phyloP scores from a whole-genome alignment of 805 yeast genomes.

The Monosporozyma solicola region DNA sequence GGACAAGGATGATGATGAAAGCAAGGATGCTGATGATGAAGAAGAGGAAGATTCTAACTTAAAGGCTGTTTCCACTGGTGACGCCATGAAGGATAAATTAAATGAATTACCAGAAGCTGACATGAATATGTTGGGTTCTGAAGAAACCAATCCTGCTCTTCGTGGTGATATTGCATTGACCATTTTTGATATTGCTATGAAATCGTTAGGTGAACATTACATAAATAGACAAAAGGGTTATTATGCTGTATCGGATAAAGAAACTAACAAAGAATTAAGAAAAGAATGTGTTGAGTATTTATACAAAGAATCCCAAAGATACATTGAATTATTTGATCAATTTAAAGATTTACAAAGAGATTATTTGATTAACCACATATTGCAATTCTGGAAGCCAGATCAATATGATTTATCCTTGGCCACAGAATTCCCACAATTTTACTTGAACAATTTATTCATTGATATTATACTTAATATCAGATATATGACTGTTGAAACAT shows the following conservation, averaged over 20 bases:
- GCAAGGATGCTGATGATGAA: slow-evolving; percentile 29
- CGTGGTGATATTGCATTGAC: slow-evolving; percentile 65
- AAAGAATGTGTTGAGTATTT: slow-evolving; percentile 24
- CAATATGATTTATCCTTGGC: slow-evolving; percentile 29
- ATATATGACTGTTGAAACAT: slow-evolving; percentile 32
- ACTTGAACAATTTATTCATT: slow-evolving; percentile 34
- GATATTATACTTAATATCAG: slow-evolving; percentile 66
- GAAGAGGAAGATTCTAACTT: slow-evolving; percentile 30
- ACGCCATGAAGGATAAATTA: slow-evolving; percentile 51
- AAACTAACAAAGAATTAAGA: slow-evolving; percentile 26
- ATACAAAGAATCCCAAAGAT: slow-evolving; percentile 36
- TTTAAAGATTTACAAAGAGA: slow-evolving; percentile 62
- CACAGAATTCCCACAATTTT: slow-evolving; percentile 25
- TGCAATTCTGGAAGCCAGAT: slow-evolving; percentile 41
- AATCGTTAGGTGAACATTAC: slow-evolving; percentile 33
- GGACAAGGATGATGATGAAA: slow-evolving; percentile 29
- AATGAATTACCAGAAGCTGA: slow-evolving; percentile 80
- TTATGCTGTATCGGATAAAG: slow-evolving; percentile 26
- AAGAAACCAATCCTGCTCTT: slow-evolving; percentile 74
- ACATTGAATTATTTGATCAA: slow-evolving; percentile 53
- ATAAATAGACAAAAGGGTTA: slow-evolving; percentile 28
- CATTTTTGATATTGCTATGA: slow-evolving; percentile 58
- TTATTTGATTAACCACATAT: slow-evolving; percentile 56
- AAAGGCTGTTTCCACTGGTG: slow-evolving; percentile 42
- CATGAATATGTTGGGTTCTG: slow-evolving; percentile 72